Evolutionary conservation across 2,329 filamentous ascomycete species (phyloP), one percentile per base, ranked within the genome.

Genomic region (Aspergillus sergii): DNA sequence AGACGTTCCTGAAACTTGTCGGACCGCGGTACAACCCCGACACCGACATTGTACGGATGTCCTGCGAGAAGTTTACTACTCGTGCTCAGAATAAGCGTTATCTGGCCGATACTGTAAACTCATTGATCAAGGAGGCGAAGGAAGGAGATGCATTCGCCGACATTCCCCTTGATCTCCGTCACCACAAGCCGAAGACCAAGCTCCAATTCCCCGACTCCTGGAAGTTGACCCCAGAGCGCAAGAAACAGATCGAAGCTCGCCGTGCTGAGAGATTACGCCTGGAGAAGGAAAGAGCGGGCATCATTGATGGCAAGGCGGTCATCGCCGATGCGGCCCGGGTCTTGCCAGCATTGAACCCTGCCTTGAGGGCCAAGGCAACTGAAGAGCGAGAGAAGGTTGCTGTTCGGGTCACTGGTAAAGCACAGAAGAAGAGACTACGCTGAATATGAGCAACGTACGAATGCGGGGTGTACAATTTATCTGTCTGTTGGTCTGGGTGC

Each of bases 71-170:
- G 75, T 96, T 91, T 77, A 88, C 92, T 75, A 91, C 94, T 60
- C 91, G 93, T 75, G 92, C 94, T 21, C 94, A 98, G 82, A 99
- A 99, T 83, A 99, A 98, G 85, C 89, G 92, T n/a, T 95, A 95
- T 76, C 84, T 99, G 26, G 90, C 88, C 59, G 92, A 96, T 71
- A 79, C 93, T 56, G 86, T 98, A 57, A 84, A 90, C 66, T 86
- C 84, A 57, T 81, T 99, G 68, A 81, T 99, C 63, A 82, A 81
- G 8, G 89, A 92, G 74, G 93, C 94, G 63, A 91, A 89, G 82
- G 90, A 97, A 74, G 83, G 85, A 28, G 94, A 99, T 70, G 91
- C 86, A 12, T 97, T 98, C 72, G 89, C 89, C 68, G 95, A 99
- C 76, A 81, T 99, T 34, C 94, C 95, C 2, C 85, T 98, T 56